Base-by-base conservation (phyloP, 345 rosid genomes). In the Sisymbrium irio region DNA sequence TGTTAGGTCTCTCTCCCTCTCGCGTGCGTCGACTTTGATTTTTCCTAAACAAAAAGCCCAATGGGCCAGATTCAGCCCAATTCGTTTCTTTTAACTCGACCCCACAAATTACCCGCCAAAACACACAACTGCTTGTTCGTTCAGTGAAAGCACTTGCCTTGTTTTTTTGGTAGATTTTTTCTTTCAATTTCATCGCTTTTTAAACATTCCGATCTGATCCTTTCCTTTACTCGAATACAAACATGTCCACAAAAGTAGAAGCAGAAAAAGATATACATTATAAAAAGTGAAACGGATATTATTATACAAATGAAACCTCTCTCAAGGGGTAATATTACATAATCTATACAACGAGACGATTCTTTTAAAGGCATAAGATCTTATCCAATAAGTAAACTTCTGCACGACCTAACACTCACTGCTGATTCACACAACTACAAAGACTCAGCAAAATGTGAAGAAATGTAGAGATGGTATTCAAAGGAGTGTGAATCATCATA, bases 381-480 rank as follows among this genome's bases (percentile, higher is more conserved):
- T 49, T 28, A 72, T 63, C 40, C n/a, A 65, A 5, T 12, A n/a
- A n/a, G n/a, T n/a, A 33, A 5, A 71, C 50, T 49, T 62, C 42
- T 71, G 61, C 10, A 19, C 18, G 47, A 44, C 4, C 70, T 55
- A 18, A 39, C 10, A 30, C 46, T 40, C 70, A 44, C 20, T 62
- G 56, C 37, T 73, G 71, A 73, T 44, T 73, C 49, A 55, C 69
- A 44, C 57, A 22, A 62, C 55, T 73, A 63, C 19, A 55, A 54
- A 42, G 71, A 44, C 47, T n/a, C 58, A 10, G 28, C 58, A 42
- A 57, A 14, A 69, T 56, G 22, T 50, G n/a, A 20, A 65, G 22
- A 50, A 3, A 18, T 18, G 36, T 39, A 20, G 49, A 71, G 68
- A 17, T 7, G 36, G 67, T 49, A 9, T 18, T 2, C 4, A 3